A percentile compares a stretch with the other conserved stretches of the same genome.
phyloP scores from a whole-genome alignment of 352 stramenopile species.

The Globisporangium alternatum region DNA sequence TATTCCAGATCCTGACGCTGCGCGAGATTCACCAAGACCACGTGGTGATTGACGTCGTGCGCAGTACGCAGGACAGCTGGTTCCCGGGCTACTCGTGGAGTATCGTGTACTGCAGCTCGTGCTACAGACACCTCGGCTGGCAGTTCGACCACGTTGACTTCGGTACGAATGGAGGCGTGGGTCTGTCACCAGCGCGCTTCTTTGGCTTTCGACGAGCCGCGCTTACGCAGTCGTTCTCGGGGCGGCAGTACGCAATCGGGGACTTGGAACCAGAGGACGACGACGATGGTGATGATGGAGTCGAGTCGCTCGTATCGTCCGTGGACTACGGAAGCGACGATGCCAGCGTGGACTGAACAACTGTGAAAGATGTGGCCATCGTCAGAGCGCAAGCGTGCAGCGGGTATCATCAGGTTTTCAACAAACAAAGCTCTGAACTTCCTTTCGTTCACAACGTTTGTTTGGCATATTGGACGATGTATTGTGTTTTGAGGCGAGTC shows the following conservation, averaged over 20 bases:
- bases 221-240: conserved; percentile 36
- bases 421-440: not conserved
- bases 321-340: conserved; percentile 5
- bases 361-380: not conserved
- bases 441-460: not conserved
- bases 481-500: not conserved
- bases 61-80: conserved; percentile 69
- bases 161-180: not conserved
- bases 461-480: not conserved
- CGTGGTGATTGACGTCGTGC: conserved; percentile 42
- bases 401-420: not conserved
- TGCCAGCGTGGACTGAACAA: conserved; percentile 2
- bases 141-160: conserved; percentile 47
- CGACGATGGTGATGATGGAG: not conserved
- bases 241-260: conserved; percentile 1
- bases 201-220: conserved; percentile 67
- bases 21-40: conserved; percentile 39
- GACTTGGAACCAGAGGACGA: not conserved
- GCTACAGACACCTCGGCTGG: conserved; percentile 75
- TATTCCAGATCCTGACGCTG: conserved; percentile 82
- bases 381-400: not conserved
- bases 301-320: conserved; percentile 6
- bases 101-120: conserved; percentile 67
- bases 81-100: conserved; percentile 82
- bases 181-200: conserved; percentile 36